Evolutionary conservation across 371 early-diverging fungal genomes (phyloP), one percentile per base, ranked within the genome.

Genomic region (Apophysomyces variabilis): DNA sequence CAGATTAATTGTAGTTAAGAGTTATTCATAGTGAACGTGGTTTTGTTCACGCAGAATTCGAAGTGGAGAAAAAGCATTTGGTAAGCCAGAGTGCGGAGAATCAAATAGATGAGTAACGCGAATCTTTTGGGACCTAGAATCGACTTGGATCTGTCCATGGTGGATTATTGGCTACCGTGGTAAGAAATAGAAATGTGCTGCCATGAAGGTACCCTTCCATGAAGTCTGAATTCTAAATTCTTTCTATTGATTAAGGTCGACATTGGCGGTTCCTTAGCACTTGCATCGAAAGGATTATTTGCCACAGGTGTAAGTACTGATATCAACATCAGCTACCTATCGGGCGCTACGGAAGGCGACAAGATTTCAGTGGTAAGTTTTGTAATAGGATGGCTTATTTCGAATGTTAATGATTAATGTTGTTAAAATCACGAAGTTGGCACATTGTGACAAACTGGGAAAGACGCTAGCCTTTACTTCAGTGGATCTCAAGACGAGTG

Each of bases 301-400:
- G 78, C 84, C 9, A 89, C 89, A 8, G 89, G 89, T 58, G 85
- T 89, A 0, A 85, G 86, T 57, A 89, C 89, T 16, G 89, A 87
- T 76, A 73, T 87, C 63, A 87, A 87, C 61, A 76, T 87, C 26
- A 85, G 86, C 38, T 87, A 84, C 59, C 71, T 87, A 26, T 81
- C 85, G 1, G 75, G 85, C 11, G 87, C 82, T 38, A 87, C 80
- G 61, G 70, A 79, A 59, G 86, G 86, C 7, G 82, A 87, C 44
- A 81, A 65, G 8, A 68, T 87, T 3, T 66, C 70, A 13, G 74
- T 87, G 36, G 84, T 79, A 75, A 45, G 72, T 46, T 11, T 39
- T 14, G 5, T 1, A 26, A 41, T 39, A 26, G 32, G 32, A 26
- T 26, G 32, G 38, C 7, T 41, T 41, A 18, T 56, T 32, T 36